Base-by-base conservation (phyloP, 208 protist genomes). In the Trichomonas vaginalis region DNA sequence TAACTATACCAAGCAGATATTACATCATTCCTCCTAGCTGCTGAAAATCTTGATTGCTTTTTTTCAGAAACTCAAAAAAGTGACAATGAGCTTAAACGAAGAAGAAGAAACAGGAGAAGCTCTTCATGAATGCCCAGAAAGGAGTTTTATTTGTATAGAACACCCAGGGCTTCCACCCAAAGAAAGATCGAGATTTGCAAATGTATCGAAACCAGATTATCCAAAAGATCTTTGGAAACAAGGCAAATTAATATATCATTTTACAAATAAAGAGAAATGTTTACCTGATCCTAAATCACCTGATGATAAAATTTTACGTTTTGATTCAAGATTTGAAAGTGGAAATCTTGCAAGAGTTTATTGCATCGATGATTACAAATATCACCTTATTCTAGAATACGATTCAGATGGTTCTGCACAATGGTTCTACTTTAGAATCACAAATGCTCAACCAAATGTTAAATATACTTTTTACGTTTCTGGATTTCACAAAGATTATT, bases 251-350 rank as follows among this genome's bases (percentile, higher is more conserved):
- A 51, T 92, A 39, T 92, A 92, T 39, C 15, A 40, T 92, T 48
- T 92, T 2, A 51, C 17, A 56, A 32, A 47, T 15, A 23, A 35
- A 51, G 86, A 92, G 12, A 92, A 92, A 47, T 45, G 21, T 39
- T 9, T 51, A 15, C 86, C 86, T 49, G 45, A 40, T 39, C 86
- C 86, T 48, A 10, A 35, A 15, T 51, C 86, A 37, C 86, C 86
- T 51, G 40, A 48, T 51, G 86, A 92, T 39, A 92, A 35, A 35
- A 51, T 42, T 51, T 92, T 92, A 27, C 40, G 86, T 12, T 92
- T 92, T 92, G 86, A 92, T 92, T 92, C 86, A 39, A 9, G 45
- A 15, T 92, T 92, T 39, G 86, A 92, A 92, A 92, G 86, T 51
- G 86, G 86, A 92, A 92, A 92, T 51, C 37, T 92, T 45, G 42